Percentiles rank a stretch among this genome's conserved stretches.
Conservation (phyloP, 2,329 filamentous ascomycete genomes). For the Fusarium ramigenum region DNA sequence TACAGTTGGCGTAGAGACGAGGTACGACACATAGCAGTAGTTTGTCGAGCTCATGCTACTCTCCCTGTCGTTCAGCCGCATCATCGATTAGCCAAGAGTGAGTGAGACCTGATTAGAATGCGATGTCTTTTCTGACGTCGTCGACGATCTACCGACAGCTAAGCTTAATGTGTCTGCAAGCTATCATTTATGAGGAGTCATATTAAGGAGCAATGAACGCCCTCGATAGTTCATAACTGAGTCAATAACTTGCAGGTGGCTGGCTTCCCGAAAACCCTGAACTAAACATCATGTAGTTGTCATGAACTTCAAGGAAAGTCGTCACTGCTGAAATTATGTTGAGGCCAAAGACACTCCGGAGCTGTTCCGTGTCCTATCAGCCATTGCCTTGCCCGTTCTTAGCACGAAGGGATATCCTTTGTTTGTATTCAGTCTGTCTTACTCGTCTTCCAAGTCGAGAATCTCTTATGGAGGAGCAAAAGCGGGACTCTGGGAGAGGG, state of each 20-base stretch:
- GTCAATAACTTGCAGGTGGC: not conserved
- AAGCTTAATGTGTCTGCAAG: not conserved
- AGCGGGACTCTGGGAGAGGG: not conserved
- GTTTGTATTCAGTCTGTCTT: not conserved
- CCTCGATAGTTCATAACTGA: not conserved
- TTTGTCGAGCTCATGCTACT: not conserved
- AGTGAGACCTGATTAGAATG: not conserved
- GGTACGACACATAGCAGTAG: not conserved
- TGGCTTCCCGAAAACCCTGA: not conserved
- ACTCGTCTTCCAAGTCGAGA: not conserved
- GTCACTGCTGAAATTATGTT: not conserved
- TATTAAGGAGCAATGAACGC: not conserved
- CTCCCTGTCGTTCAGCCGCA: not conserved
- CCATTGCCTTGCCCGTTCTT: not conserved
- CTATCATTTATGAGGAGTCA: conserved; percentile 6
- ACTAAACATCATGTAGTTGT: not conserved
- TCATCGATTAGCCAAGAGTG: not conserved
- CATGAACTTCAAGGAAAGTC: not conserved
- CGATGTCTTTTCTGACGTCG: not conserved
- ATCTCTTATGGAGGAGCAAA: not conserved
- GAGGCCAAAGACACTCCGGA: not conserved
- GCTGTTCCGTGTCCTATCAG: not conserved
- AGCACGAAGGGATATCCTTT: not conserved
- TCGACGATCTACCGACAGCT: not conserved
- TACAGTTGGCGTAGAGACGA: conserved; percentile 6